phyloP scores from a whole-genome alignment of 352 stramenopile species.

The Pythium biforme region DNA sequence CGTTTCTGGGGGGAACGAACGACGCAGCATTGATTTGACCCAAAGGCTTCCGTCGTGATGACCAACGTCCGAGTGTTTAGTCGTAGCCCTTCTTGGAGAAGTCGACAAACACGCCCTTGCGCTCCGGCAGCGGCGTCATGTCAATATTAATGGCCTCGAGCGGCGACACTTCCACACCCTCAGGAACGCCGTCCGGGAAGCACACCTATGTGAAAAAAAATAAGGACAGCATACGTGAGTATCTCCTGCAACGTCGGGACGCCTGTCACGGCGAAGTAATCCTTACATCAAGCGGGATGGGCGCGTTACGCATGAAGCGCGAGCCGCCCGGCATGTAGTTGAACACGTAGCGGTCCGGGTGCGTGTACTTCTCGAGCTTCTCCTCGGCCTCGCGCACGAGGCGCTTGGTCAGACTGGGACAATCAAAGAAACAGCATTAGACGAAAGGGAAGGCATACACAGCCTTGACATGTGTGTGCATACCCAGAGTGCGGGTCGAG shows the following conservation, averaged over 20 bases:
- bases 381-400: constrained; percentile 90
- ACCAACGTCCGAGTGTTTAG: constrained; percentile 41
- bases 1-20: too few relatives aligned
- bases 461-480: too few relatives aligned
- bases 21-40: background rate
- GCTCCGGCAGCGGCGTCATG: constrained; percentile 78
- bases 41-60: background rate
- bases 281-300: constrained; percentile 92
- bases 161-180: constrained; percentile 82
- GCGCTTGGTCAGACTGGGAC: constrained; percentile 66
- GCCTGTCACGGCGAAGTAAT: too few relatives aligned
- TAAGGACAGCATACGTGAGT: background rate
- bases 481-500: constrained; percentile 64
- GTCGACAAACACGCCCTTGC: constrained; percentile 72
- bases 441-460: background rate
- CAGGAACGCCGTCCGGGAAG: constrained; percentile 89
- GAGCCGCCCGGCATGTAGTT: constrained; percentile 98
- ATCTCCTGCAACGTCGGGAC: too few relatives aligned
- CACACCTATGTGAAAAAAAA: constrained; percentile 44
- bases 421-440: constrained; percentile 4
- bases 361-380: constrained; percentile 92
- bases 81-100: constrained; percentile 88
- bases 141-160: constrained; percentile 87
- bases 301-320: constrained; percentile 98
- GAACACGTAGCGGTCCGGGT: constrained; percentile 97